Evolutionary conservation across 495 filamentous ascomycete genomes (phyloP).

Genomic region (Podospora bellae-mahoneyi): DNA sequence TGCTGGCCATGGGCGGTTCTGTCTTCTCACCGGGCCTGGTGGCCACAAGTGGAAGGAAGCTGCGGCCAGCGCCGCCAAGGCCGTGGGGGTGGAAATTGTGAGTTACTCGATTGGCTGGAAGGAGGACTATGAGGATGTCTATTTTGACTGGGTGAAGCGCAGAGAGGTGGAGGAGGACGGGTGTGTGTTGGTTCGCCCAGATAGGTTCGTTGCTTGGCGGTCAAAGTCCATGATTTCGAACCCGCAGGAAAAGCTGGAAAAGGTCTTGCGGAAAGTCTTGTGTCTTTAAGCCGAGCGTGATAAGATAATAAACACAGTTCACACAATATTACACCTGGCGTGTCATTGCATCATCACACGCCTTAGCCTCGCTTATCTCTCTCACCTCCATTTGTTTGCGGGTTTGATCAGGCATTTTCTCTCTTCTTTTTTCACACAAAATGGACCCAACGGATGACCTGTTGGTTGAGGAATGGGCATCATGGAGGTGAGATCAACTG

Average conservation of each 20-base stretch:
- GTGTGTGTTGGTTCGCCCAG: conserved; percentile 43
- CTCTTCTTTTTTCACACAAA: no score
- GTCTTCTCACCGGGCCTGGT: conserved; percentile 38
- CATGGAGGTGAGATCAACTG: no score
- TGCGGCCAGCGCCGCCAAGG: conserved; percentile 20
- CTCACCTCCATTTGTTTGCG: no score
- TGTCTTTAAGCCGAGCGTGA: conserved; percentile 13
- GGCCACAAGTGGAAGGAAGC: conserved; percentile 36
- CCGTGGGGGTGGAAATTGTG: conserved; percentile 27
- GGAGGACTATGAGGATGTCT: conserved; percentile 41
- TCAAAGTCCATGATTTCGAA: conserved; percentile 26
- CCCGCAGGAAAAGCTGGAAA: conserved; percentile 24
- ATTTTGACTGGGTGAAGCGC: conserved; percentile 36
- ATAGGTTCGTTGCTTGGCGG: conserved; percentile 46
- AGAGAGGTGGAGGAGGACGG: conserved; percentile 41
- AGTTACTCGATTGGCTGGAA: conserved; percentile 39
- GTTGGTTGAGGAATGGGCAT: no score
- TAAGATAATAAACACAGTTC: background rate
- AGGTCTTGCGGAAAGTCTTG: conserved; percentile 27
- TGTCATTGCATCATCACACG: no score
- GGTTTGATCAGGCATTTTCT: no score
- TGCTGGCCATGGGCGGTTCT: conserved; percentile 35
- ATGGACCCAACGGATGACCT: no score
- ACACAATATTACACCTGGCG: no score
- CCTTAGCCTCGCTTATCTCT: no score